phyloP scores from a whole-genome alignment of 768 basidiomycete genomes.

The Phanerodontia chrysosporium region DNA sequence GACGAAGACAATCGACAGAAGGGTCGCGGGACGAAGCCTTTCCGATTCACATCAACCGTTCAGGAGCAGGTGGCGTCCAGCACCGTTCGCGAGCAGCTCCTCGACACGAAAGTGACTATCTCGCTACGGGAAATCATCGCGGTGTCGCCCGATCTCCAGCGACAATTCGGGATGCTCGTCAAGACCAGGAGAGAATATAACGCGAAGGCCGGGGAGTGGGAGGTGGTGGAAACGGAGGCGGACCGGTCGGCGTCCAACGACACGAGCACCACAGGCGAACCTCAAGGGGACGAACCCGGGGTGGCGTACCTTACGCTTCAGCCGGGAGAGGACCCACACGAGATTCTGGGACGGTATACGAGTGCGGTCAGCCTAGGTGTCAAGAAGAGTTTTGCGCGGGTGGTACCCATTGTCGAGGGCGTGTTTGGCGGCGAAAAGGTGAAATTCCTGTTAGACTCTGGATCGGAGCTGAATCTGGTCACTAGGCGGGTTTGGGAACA shows the following conservation, averaged over 20 bases:
- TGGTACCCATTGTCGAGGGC: background rate
- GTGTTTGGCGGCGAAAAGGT: slow-evolving; percentile 9
- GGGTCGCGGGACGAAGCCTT: background rate
- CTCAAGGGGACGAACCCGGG: too few relatives aligned
- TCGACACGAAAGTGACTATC: background rate
- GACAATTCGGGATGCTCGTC: too few relatives aligned
- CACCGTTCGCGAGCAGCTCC: background rate
- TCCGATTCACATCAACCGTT: background rate
- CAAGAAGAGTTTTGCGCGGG: background rate
- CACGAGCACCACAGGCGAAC: too few relatives aligned
- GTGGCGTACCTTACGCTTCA: too few relatives aligned
- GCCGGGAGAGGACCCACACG: too few relatives aligned
- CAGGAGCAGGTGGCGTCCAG: background rate
- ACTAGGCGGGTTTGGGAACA: slow-evolving; percentile 1
- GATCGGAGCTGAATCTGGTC: slow-evolving; percentile 24
- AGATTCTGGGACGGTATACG: background rate
- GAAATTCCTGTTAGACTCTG: slow-evolving; percentile 20
- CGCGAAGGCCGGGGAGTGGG: too few relatives aligned
- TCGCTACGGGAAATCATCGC: too few relatives aligned
- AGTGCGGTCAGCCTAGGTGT: background rate
- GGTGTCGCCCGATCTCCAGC: too few relatives aligned
- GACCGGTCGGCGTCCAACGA: too few relatives aligned
- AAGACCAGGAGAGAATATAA: too few relatives aligned
- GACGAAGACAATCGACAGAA: background rate
- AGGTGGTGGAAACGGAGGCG: too few relatives aligned